Base-by-base conservation (phyloP, 1,284 basidiomycete species). In the Sanghuangporus baumii region DNA sequence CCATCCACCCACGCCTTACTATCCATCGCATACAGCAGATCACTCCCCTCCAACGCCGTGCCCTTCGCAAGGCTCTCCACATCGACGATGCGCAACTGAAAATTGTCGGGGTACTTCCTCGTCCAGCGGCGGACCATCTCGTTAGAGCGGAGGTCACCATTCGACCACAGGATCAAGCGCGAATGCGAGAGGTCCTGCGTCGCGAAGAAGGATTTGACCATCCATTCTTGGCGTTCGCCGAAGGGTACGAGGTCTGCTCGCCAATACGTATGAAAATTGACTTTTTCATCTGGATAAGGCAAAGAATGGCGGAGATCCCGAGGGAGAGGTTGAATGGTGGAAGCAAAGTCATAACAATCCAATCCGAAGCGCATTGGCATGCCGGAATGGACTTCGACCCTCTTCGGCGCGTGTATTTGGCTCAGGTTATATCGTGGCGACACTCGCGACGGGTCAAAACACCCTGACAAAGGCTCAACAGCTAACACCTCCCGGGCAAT, bases 1-100 rank as follows among this genome's bases (percentile, higher is more conserved):
- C 94, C 94, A 70, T 96, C 94, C n/a, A 96, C 78, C 94, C 94
- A 96, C 7, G 91, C 94, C 70, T 87, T 86, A 68, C 79, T 74
- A 73, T 97, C 94, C 66, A 83, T 84, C 58, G 81, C 74, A 23
- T 75, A 74, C 62, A 92, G 73, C 59, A 89, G 71, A 48, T 74
- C 72, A 69, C 81, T 88, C 1, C 81, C 83, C 59, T 89, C 84
- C 69, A 97, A 77, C 59, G 81, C 84, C 1, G 94, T 98, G 4
- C 90, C 90, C 57, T 72, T 75, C 37, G 93, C 89, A 55, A 97
- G 76, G 31, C 70, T 67, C 4, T 78, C 73, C 60, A 94, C 85
- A 71, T 95, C 83, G 56, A 88, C 89, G 38, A 87, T 73, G 26
- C 80, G 77, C 34, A 95, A 74, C 51, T 83, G 78, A 70, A 97